Evolutionary conservation across 495 filamentous ascomycete species (phyloP).

Genomic region (Penicillium salamii): DNA sequence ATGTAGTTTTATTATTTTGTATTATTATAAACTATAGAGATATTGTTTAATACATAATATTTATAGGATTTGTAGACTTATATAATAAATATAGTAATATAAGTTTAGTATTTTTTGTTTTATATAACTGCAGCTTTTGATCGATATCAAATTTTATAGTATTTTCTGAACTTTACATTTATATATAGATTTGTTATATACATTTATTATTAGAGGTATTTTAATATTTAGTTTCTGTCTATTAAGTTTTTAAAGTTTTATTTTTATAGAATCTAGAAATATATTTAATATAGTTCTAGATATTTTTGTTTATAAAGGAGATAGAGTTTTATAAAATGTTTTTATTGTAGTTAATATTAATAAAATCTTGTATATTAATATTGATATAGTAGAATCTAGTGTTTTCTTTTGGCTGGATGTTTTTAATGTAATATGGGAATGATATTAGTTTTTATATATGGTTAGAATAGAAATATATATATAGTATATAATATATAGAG

Average conservation of each 20-base stretch:
- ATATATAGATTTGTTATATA: too few relatives aligned
- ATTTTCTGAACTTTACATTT: background rate
- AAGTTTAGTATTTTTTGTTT: background rate
- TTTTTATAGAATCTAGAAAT: background rate
- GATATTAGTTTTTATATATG: too few relatives aligned
- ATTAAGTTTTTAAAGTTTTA: background rate
- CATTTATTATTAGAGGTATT: too few relatives aligned
- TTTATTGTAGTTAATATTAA: conserved; percentile 1
- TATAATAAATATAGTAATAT: background rate
- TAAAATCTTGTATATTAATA: background rate
- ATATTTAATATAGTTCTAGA: background rate
- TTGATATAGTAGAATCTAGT: background rate
- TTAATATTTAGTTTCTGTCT: background rate
- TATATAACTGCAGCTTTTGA: background rate
- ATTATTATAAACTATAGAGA: background rate
- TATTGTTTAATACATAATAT: too few relatives aligned
- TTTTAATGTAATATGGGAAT: too few relatives aligned
- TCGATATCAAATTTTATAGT: background rate
- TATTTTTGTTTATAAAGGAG: too few relatives aligned
- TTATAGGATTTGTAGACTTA: conserved; percentile 7
- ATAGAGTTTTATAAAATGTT: too few relatives aligned
- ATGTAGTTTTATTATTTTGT: too few relatives aligned
- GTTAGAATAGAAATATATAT: too few relatives aligned
- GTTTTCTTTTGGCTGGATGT: background rate
- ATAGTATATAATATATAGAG: too few relatives aligned